Evolutionary conservation across 2,329 filamentous ascomycete species (phyloP), one percentile per base, ranked within the genome.

Genomic region (Paraphaeosphaeria minitans): DNA sequence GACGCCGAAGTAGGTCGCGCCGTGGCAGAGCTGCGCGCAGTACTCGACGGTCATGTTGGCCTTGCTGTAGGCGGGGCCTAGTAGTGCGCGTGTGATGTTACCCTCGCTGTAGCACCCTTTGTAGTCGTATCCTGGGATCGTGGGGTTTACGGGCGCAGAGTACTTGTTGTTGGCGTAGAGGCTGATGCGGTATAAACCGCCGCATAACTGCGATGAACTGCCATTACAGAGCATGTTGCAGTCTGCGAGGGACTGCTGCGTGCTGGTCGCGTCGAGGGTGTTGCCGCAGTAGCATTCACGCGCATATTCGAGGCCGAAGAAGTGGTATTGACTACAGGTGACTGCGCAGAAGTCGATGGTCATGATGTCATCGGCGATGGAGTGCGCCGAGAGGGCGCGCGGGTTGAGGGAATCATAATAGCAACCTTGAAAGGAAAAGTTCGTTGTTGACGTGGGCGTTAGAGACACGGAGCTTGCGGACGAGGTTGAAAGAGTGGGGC

Each of bases 51-150:
- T 67, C 58, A 81, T 64, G 16, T 41, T 48, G n/a, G 59, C 56
- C 12, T 53, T 70, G 51, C 78, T 79, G 19, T 65, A 67, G 33
- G 69, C 63, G 14, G 72, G 67, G 7, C 77, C 78, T 42, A 80
- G 57, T 22, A 65, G 66, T 10, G 69, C 64, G 21, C 66, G 70
- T 1, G 33, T 60, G 7, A 57, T 57, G 62, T 51, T 60, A 1
- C 69, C 57, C 46, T 81, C 78, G 43, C 71, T 72, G 60, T 80
- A 81, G 58, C 79, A 82, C 53, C 79, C 79, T 47, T 75, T 57
- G 24, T 74, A 67, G 9, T 60, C 58, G 37, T 71, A 71, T 8
- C 66, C 68, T 4, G 65, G 52, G 50, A 68, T 63, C 2, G 42
- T 35, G 2, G 67, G 64, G 16, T 63, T 58, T 49, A 68, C 56